Evolutionary conservation across 2,329 filamentous ascomycete genomes (phyloP).

Genomic region (Davidsoniella virescens): DNA sequence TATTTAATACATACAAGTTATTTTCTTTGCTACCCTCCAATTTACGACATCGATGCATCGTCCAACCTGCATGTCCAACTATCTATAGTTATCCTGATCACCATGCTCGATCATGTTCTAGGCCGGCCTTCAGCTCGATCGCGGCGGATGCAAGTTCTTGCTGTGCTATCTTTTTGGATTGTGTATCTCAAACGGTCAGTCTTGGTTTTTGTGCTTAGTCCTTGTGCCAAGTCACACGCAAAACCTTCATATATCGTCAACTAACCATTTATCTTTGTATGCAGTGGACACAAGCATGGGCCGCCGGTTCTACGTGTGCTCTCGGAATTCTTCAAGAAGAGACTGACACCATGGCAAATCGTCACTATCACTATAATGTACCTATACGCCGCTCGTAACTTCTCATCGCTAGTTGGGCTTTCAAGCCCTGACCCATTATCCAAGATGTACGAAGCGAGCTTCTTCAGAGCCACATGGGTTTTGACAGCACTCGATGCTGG

Average conservation of each 20-base stretch:
- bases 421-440: constrained; percentile 87
- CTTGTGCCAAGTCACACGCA: neutral
- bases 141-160: constrained; percentile 79
- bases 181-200: constrained; percentile 60
- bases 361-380: constrained; percentile 77
- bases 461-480: constrained; percentile 94
- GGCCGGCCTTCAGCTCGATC: constrained; percentile 84
- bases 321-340: constrained; percentile 52
- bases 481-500: constrained; percentile 88
- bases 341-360: constrained; percentile 77
- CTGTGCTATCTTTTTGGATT: constrained; percentile 83
- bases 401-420: constrained; percentile 78
- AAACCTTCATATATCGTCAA: neutral
- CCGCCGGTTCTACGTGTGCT: constrained; percentile 58
- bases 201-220: constrained; percentile 13
- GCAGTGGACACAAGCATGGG: constrained; percentile 71
- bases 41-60: too few species aligned
- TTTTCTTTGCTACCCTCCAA: too few species aligned
- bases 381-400: constrained; percentile 82
- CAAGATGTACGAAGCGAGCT: constrained; percentile 81
- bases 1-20: too few species aligned
- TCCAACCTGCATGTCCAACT: too few species aligned
- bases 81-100: neutral
- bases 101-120: constrained; percentile 72
- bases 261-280: neutral